Conservation (phyloP, 2,329 filamentous ascomycete genomes). For the Chaetoscypha palmicola region DNA sequence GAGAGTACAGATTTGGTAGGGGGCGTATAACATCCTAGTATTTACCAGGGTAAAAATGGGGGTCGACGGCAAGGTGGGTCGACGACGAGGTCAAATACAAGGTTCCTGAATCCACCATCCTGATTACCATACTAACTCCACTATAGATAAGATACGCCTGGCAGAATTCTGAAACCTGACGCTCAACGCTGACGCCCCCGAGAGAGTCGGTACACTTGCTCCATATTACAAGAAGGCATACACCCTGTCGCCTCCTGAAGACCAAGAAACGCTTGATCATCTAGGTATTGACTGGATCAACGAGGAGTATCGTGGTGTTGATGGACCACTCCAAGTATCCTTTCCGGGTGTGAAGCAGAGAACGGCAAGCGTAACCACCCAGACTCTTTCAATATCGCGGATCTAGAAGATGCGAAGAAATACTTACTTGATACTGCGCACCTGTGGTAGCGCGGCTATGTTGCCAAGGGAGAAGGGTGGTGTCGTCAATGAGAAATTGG, state of each 20-base stretch:
- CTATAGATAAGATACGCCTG: too few relatives aligned
- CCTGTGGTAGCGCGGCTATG: slow-evolving; percentile 17
- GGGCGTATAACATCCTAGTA: too few relatives aligned
- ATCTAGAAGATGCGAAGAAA: slow-evolving; percentile 12
- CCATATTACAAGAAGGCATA: slow-evolving; percentile 36
- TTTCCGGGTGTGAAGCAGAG: slow-evolving; percentile 1
- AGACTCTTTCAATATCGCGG: slow-evolving; percentile 1
- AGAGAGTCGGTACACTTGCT: too few relatives aligned
- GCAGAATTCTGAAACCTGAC: too few relatives aligned
- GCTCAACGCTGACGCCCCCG: too few relatives aligned
- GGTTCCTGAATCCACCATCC: too few relatives aligned
- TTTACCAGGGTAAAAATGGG: too few relatives aligned
- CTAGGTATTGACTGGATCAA: slow-evolving; percentile 8
- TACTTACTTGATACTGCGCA: slow-evolving; percentile 7
- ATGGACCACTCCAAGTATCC: slow-evolving; percentile 14
- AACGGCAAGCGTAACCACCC: slow-evolving; percentile 7
- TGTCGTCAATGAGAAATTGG: slow-evolving; percentile 17
- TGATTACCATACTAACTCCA: too few relatives aligned
- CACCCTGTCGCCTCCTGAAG: slow-evolving; percentile 2
- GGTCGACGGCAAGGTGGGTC: too few relatives aligned
- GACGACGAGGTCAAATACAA: too few relatives aligned
- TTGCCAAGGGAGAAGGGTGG: slow-evolving; percentile 17
- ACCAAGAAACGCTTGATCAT: slow-evolving; percentile 4
- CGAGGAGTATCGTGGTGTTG: slow-evolving; percentile 3
- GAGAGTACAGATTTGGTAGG: too few relatives aligned